phyloP scores from a whole-genome alignment of 1,284 basidiomycete species.

The Cryptococcus wingfieldii region DNA sequence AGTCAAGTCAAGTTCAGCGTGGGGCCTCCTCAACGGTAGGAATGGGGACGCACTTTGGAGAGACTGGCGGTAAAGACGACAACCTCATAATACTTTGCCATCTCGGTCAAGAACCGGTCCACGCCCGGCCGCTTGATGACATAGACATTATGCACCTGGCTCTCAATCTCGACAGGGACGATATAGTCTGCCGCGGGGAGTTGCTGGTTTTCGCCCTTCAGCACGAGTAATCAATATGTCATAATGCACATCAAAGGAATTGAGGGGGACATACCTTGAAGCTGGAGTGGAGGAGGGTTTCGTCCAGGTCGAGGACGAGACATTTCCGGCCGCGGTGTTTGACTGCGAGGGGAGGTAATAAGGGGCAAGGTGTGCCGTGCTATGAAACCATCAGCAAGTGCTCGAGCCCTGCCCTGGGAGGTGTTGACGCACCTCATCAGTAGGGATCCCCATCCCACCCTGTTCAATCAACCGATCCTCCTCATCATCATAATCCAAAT shows the following conservation, averaged over 20 bases:
- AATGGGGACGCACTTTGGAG: conserved; percentile 76
- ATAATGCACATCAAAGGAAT: too few species aligned
- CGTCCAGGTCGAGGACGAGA: conserved; percentile 89
- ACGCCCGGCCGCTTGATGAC: conserved; percentile 98
- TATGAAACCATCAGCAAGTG: conserved; percentile 37
- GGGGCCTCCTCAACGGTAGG: too few species aligned
- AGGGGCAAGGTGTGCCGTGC: conserved; percentile 78
- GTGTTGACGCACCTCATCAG: conserved; percentile 60
- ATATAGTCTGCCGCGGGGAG: conserved; percentile 96
- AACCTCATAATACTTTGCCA: conserved; percentile 97
- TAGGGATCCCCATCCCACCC: conserved; percentile 76
- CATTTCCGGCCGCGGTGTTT: conserved; percentile 82
- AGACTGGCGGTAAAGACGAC: conserved; percentile 97
- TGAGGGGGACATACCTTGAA: conserved; percentile 65
- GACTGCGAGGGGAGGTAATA: conserved; percentile 70
- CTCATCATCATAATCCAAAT: conserved; percentile 61
- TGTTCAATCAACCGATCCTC: conserved; percentile 72
- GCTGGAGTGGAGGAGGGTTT: conserved; percentile 89
- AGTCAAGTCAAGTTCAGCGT: background rate
- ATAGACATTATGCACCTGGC: conserved; percentile 96
- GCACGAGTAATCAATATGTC: conserved; percentile 12
- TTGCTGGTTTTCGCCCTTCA: conserved; percentile 50
- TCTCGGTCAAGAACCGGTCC: conserved; percentile 90
- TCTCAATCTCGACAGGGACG: conserved; percentile 98
- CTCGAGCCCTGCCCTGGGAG: background rate